phyloP scores from a whole-genome alignment of 2,329 filamentous ascomycete species.

The Ophiostoma piceae region DNA sequence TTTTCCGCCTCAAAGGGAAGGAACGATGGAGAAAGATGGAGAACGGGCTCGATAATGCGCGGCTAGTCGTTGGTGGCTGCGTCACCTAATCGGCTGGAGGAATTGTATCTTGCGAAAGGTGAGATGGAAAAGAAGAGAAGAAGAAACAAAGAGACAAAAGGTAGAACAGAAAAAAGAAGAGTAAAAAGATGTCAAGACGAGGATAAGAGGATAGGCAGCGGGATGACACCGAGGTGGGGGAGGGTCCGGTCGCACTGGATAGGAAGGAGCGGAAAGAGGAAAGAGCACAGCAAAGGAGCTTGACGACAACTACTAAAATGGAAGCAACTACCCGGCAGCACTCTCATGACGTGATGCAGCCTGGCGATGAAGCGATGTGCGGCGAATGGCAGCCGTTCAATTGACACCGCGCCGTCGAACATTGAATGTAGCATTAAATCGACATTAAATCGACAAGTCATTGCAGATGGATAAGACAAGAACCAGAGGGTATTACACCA shows the following conservation, averaged over 20 bases:
- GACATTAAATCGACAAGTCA: background rate
- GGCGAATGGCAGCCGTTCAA: background rate
- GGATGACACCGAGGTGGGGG: conserved; percentile 3
- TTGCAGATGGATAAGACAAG: background rate
- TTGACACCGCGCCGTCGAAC: background rate
- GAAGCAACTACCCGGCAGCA: background rate
- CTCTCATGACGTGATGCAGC: conserved; percentile 22
- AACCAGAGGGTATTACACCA: background rate
- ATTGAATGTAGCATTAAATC: background rate
- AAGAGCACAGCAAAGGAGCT: background rate
- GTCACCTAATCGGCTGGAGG: background rate
- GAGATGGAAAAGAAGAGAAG: background rate
- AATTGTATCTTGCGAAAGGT: background rate
- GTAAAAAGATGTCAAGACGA: background rate
- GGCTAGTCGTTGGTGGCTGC: background rate
- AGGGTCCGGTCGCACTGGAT: background rate
- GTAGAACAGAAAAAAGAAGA: background rate
- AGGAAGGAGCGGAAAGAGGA: background rate
- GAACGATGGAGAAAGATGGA: conserved; percentile 13
- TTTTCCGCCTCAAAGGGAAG: background rate
- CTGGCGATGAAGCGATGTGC: conserved; percentile 22
- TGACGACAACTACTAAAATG: background rate
- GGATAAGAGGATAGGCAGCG: background rate
- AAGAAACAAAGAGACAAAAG: background rate
- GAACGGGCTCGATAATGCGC: conserved; percentile 11